Evolutionary conservation across 805 yeast genomes (phyloP).

Genomic region (Wickerhamiella musiphila): DNA sequence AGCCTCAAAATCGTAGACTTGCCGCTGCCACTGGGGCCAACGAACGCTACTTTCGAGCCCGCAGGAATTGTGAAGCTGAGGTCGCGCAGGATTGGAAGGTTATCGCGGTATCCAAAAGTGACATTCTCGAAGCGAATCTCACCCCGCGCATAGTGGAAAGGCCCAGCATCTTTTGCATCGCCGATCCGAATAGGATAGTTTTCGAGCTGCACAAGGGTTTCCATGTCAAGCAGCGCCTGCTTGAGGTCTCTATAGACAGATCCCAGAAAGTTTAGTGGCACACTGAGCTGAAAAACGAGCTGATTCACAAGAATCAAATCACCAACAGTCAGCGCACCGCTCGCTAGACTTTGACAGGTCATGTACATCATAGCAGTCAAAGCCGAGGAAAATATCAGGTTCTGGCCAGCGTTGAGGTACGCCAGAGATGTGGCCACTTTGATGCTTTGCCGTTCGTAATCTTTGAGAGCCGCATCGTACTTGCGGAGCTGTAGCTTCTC

Average conservation of each 20-base stretch:
- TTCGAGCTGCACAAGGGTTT: conserved; percentile 74
- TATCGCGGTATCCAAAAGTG: conserved; percentile 79
- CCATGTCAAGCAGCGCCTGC: conserved; percentile 91
- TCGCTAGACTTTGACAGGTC: conserved; percentile 88
- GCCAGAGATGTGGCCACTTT: conserved; percentile 67
- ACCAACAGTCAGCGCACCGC: conserved; percentile 74
- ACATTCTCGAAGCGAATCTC: conserved; percentile 83
- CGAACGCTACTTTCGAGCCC: conserved; percentile 82
- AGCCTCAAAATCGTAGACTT: conserved; percentile 76
- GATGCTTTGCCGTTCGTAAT: conserved; percentile 53
- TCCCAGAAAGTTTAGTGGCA: conserved; percentile 86
- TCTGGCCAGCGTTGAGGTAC: conserved; percentile 61
- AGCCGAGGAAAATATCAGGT: conserved; percentile 65
- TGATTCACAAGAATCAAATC: conserved; percentile 90
- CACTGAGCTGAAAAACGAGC: conserved; percentile 86
- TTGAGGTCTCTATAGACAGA: conserved; percentile 89
- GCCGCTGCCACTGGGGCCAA: conserved; percentile 94
- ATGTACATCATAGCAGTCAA: conserved; percentile 94
- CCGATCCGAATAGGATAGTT: conserved; percentile 49
- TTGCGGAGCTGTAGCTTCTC: conserved; percentile 64
- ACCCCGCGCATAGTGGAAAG: conserved; percentile 45
- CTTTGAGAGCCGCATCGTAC: conserved; percentile 55
- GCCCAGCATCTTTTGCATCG: conserved; percentile 46
- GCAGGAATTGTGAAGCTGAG: conserved; percentile 77
- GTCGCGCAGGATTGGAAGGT: conserved; percentile 66